These are phyloP conservation scores for Kodamaea laetipori DNA, from an alignment of 805 yeast genomes.

Conservation along the genomic window DNA sequence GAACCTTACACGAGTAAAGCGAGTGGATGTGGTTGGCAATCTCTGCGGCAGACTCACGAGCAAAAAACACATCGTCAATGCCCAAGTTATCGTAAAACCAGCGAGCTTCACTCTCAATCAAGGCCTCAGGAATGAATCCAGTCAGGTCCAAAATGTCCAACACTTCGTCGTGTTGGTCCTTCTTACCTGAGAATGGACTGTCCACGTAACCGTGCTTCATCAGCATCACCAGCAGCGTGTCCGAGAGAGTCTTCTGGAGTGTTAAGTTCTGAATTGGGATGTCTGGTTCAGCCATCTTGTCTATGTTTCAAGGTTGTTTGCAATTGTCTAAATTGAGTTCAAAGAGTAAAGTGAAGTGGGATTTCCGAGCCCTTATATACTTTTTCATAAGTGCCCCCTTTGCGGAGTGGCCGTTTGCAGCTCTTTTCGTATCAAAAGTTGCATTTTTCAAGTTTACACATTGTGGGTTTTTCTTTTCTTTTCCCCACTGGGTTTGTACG, in stretches of 20 bases:
- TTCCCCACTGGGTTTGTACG: slow-evolving; percentile 5
- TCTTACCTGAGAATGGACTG: slow-evolving; percentile 76
- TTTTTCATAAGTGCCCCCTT: background rate
- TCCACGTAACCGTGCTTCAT: slow-evolving; percentile 66
- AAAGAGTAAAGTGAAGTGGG: background rate
- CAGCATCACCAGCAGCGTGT: slow-evolving; percentile 30
- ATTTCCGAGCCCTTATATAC: slow-evolving; percentile 1
- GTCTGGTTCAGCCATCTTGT: slow-evolving; percentile 18
- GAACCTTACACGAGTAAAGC: slow-evolving; percentile 88
- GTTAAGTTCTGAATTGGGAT: slow-evolving; percentile 23
- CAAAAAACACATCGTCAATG: slow-evolving; percentile 89
- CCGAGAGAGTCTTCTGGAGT: slow-evolving; percentile 28
- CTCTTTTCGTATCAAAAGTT: background rate
- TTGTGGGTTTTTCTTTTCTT: slow-evolving; percentile 2
- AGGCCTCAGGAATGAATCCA: slow-evolving; percentile 86
- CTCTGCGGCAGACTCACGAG: slow-evolving; percentile 76
- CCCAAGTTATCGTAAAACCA: slow-evolving; percentile 91
- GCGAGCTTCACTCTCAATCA: slow-evolving; percentile 81
- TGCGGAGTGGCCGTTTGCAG: slow-evolving; percentile 1
- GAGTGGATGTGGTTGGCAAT: slow-evolving; percentile 86
- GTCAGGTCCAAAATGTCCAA: slow-evolving; percentile 76
- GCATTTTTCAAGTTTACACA: slow-evolving; percentile 3
- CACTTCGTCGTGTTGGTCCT: slow-evolving; percentile 76
- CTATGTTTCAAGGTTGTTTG: background rate
- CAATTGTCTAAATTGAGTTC: background rate